Evolutionary conservation across 2,329 filamentous ascomycete species (phyloP), one percentile per base, ranked within the genome.

Genomic region (Cladosporium sp.): DNA sequence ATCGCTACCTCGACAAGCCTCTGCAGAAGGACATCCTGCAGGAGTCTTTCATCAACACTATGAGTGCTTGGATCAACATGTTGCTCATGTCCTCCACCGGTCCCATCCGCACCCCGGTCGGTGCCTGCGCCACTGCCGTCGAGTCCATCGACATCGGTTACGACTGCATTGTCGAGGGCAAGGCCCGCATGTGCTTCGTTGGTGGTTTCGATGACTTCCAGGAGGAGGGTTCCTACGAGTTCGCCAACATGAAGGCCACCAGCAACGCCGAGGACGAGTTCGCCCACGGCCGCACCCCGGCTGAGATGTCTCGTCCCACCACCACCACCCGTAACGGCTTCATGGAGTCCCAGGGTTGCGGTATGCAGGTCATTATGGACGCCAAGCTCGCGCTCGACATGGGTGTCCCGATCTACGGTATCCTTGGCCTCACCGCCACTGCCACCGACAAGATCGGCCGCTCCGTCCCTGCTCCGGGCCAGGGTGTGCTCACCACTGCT

Each of bases 51-150:
- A 97, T 98, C 81, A 98, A 98, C 80, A 98, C 93, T 52, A 98
- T 98, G 92, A 86, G 89, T 63, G 93, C 93, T 13, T 98, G 93
- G 93, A 91, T 98, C 54, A 98, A 98, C 79, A 98, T 98, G 93
- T 78, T 98, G 74, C 78, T 98, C 59, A 78, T 98, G 59, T 98
- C 93, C 4, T 97, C 93, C 4, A 97, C 93, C 49, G 93, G 93
- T 61, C 89, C 93, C 40, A 97, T 98, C 80, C 96, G 97, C 80
- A 97, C 95, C 0, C 93, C 93, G 3, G 93, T 97, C 48, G 93
- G 92, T 77, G 93, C 93, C 66, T 98, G 93, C 69, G 93, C 93
- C 54, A 98, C 93, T 32, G 88, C 93, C 61, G 91, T 98, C 43
- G 95, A 98, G 75, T 98, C 93, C 3, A 80, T 98, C 50, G 93